These are phyloP conservation scores for Daedaleopsis nitida DNA, from an alignment of 768 basidiomycete species.

Conservation along the genomic window DNA sequence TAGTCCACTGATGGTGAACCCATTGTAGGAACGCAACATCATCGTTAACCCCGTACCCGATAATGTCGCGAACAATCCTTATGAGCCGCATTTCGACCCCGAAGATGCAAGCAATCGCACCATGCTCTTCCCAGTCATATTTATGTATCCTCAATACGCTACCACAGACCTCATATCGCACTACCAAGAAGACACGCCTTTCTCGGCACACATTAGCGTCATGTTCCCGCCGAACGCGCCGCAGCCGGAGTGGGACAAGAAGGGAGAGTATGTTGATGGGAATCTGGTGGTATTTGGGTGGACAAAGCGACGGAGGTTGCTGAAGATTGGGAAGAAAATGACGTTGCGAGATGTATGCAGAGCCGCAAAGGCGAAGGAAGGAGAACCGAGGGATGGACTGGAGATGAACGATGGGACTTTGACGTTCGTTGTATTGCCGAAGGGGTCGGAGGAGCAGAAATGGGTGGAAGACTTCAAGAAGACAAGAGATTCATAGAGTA, in stretches of 20 bases:
- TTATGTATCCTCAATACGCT: conserved; percentile 89
- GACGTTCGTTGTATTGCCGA: conserved; percentile 77
- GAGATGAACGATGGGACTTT: conserved; percentile 83
- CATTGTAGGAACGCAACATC: conserved; percentile 70
- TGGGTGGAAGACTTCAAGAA: conserved; percentile 90
- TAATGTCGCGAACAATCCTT: conserved; percentile 53
- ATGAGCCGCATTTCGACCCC: conserved; percentile 64
- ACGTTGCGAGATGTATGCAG: conserved; percentile 75
- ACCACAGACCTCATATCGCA: conserved; percentile 87
- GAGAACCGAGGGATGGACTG: conserved; percentile 71
- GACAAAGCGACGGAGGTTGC: conserved; percentile 70
- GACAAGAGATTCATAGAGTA: conserved; percentile 7
- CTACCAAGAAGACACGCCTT: conserved; percentile 84
- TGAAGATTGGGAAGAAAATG: conserved; percentile 94
- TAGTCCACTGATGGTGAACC: not conserved
- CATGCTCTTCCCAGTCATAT: conserved; percentile 84
- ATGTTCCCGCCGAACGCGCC: conserved; percentile 82
- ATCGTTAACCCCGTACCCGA: conserved; percentile 55
- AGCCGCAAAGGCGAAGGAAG: conserved; percentile 60
- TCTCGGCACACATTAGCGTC: conserved; percentile 69
- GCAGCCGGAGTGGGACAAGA: conserved; percentile 75
- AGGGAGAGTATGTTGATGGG: conserved; percentile 62
- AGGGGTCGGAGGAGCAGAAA: conserved; percentile 70
- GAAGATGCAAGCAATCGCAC: conserved; percentile 61
- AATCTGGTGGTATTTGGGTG: conserved; percentile 82